Percentiles rank a stretch among this genome's conserved stretches.
Conservation (phyloP, 75 land plant genomes). For the Selaginella tamariscina region DNA sequence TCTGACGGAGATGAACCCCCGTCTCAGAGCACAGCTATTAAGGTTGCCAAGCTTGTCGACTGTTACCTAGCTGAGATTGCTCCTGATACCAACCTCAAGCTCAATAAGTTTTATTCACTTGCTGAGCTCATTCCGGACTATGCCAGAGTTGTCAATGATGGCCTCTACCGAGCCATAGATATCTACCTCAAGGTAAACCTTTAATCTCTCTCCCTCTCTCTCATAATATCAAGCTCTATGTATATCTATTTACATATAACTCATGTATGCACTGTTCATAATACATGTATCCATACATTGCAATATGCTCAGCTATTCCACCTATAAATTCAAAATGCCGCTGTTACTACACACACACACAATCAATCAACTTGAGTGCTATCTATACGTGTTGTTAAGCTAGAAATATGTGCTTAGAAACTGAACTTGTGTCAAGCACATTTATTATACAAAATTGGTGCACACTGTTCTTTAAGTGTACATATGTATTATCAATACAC, state of each 20-base stretch:
- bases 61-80: conserved; percentile 78
- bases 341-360: too few species aligned
- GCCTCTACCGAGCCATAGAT: conserved; percentile 84
- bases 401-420: too few species aligned
- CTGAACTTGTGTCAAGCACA: too few species aligned
- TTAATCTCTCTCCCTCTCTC: background rate
- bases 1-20: conserved; percentile 61
- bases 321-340: too few species aligned
- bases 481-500: too few species aligned
- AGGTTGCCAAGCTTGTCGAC: conserved; percentile 72
- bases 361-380: too few species aligned
- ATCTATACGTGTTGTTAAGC: too few species aligned
- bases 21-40: conserved; percentile 52
- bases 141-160: conserved; percentile 60
- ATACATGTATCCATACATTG: too few species aligned
- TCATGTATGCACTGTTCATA: too few species aligned
- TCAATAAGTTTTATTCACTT: conserved; percentile 54
- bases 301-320: too few species aligned
- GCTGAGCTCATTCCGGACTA: conserved; percentile 81
- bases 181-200: conserved; percentile 72
- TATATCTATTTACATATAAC: background rate
- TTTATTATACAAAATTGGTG: background rate
- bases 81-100: conserved; percentile 49
- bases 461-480: too few species aligned
- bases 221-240: background rate